phyloP scores from a whole-genome alignment of 768 basidiomycete species.

The Trametes maxima region DNA sequence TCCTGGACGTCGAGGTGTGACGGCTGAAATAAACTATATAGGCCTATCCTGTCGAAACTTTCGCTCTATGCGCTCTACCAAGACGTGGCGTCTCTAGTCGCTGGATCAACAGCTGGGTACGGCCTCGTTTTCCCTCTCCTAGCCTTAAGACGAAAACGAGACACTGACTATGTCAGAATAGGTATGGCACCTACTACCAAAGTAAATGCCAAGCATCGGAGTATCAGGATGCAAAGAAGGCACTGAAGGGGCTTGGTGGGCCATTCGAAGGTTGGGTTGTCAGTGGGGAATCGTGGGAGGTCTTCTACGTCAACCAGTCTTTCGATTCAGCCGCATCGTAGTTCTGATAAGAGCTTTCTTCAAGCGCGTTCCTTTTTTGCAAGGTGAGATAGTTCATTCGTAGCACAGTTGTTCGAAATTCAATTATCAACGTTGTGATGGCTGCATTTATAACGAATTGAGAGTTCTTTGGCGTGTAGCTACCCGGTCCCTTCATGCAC shows the following conservation, averaged over 20 bases:
- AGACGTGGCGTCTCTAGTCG: conserved; percentile 20
- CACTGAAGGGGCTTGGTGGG: conserved; percentile 45
- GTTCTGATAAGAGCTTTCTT: neutral
- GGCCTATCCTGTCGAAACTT: conserved; percentile 56
- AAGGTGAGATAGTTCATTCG: no score
- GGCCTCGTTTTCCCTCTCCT: neutral
- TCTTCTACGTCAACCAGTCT: conserved; percentile 40
- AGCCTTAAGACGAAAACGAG: neutral
- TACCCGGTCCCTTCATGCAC: no score
- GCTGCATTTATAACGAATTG: no score
- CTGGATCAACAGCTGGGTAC: neutral
- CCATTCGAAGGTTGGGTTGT: conserved; percentile 66
- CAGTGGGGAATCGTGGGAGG: conserved; percentile 56
- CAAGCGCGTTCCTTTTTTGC: no score
- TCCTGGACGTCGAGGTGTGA: neutral
- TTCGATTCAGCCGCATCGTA: neutral
- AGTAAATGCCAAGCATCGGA: conserved; percentile 43
- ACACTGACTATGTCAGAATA: conserved; percentile 1
- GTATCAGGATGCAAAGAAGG: conserved; percentile 56
- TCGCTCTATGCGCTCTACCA: conserved; percentile 54
- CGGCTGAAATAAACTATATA: conserved; percentile 25
- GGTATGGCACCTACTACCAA: conserved; percentile 41
- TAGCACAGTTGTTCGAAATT: no score
- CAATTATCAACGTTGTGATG: no score
- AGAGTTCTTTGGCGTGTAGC: neutral